Base-by-base conservation (phyloP, 495 filamentous ascomycete species). In the Tuber brumale region DNA sequence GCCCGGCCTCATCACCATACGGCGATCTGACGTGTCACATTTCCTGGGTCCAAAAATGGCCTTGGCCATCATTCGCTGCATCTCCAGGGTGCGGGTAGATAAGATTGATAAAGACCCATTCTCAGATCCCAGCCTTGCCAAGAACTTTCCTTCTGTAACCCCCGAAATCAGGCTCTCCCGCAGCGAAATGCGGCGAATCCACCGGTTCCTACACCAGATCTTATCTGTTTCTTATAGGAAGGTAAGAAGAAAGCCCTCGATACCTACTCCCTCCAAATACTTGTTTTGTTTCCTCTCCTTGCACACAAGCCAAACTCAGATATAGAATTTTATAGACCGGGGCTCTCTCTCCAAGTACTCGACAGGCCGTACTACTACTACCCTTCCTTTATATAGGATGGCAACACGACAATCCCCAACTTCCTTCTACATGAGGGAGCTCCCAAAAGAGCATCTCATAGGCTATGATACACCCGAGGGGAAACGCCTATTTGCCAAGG, bases 401-500 rank as follows among this genome's bases (percentile, higher is more conserved):
- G 19, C 71, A n/a, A 41, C 69, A 23, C 45, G 43, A 48, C 41
- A 39, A 43, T 69, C 37, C 23, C 61, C 70, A 27, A n/a, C 48
- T 21, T 82, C 81, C n/a, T 82, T 75, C 69, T 83, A 83, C 76
- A 83, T 83, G 81, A 75, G 81, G 8, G 75, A 78, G 45, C 81
- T 82, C 39, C 81, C 81, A 43, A 75, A 71, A 18, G 81, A 82
- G 27, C 27, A 77, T 43, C 73, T 83, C 27, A 74, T 82, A 61
- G 77, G 73, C 39, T 83, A 83, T 51, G 81, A 83, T 18, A 76
- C 81, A 23, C 39, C 61, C 8, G 81, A 82, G 39, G 81, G 81
- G 12, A 83, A 83, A 74, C 69, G 46, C 42, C 45, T 83, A 18
- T 83, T 83, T 45, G 82, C 75, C 39, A 71, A 75, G 48, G 81